Base-by-base conservation (phyloP, 2,329 filamentous ascomycete genomes). In the Neofusicoccum sp. region DNA sequence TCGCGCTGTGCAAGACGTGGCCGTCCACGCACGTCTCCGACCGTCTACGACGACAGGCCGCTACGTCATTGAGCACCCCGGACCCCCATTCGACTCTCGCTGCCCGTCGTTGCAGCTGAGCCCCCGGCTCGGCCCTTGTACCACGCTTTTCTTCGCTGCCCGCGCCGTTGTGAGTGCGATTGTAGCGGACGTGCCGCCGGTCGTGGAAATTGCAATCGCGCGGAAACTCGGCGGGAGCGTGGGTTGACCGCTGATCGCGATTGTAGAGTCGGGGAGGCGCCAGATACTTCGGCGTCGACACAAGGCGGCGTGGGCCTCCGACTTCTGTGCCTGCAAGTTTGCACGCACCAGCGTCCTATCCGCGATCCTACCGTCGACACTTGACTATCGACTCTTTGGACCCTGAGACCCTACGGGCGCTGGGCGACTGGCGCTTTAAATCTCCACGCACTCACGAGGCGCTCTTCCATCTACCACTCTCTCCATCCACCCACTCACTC, bases 321-420 rank as follows among this genome's bases (percentile, higher is more conserved):
- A n/a, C 29, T 14, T 7, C 14, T 34, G 14, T 41, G 22, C 50
- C 50, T 37, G 34, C 50, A 28, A 6, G 9, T n/a, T 14, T 8
- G 12, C 36, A 56, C 50, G 36, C 36, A 31, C 50, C 4, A 12
- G 16, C 28, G 36, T 31, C 16, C 37, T 37, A n/a, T 1, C 41
- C 4, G 12, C 36, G 28, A 36, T 14, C 43, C 36, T 29, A 7
- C 47, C 64, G 64, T 63, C 61, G 12, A 45, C 66, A 59, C 9
- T 4, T n/a, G 9, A 22, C 29, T 29, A 6, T 16, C 52, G 7
- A 36, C 22, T n/a, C 6, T 41, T 62, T 65, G 63, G 31, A 58
- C 22, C 16, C 22, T 22, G 22, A 63, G 43, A 16, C 64, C 31
- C 50, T 34, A 52, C 48, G 16, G 45, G 22, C 50, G 31, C 14